phyloP scores from a whole-genome alignment of 257 asterid genomes.

The Solanum lycopersicoides region DNA sequence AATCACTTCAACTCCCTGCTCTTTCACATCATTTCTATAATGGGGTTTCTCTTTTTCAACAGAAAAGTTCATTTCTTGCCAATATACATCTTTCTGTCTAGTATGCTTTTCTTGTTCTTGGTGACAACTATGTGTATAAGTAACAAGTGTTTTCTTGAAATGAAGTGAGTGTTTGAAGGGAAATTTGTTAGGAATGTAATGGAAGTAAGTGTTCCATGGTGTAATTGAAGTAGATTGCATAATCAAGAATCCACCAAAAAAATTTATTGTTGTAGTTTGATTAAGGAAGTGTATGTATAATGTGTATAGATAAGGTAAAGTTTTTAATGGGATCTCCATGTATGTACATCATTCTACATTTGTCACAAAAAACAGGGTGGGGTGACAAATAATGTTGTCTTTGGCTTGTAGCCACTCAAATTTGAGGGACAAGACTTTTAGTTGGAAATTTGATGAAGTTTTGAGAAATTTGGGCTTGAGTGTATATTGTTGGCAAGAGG shows the following conservation, averaged over 20 bases:
- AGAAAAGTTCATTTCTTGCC: slow-evolving; percentile 27
- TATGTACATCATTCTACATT: neutral
- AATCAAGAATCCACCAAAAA: slow-evolving; percentile 4
- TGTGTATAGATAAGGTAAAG: neutral
- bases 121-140: slow-evolving; percentile 34
- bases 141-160: slow-evolving; percentile 1
- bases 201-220: slow-evolving; percentile 57
- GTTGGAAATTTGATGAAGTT: neutral
- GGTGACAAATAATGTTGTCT: neutral
- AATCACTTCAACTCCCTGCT: slow-evolving; percentile 6
- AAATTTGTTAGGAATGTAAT: slow-evolving; percentile 44
- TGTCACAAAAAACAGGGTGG: neutral
- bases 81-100: slow-evolving; percentile 13
- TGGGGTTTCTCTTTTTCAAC: slow-evolving; percentile 22
- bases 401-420: neutral
- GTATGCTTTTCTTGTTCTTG: slow-evolving; percentile 43
- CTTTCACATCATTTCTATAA: slow-evolving; percentile 6
- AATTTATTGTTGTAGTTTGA: neutral
- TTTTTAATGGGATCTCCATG: neutral
- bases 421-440: neutral
- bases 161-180: slow-evolving; percentile 19
- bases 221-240: slow-evolving; percentile 53
- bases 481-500: neutral
- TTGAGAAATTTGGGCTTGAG: neutral
- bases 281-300: neutral